Evolutionary conservation across 306 rosid genomes (phyloP), one percentile per base, ranked within the genome.

Genomic region (Vicia sativa): DNA sequence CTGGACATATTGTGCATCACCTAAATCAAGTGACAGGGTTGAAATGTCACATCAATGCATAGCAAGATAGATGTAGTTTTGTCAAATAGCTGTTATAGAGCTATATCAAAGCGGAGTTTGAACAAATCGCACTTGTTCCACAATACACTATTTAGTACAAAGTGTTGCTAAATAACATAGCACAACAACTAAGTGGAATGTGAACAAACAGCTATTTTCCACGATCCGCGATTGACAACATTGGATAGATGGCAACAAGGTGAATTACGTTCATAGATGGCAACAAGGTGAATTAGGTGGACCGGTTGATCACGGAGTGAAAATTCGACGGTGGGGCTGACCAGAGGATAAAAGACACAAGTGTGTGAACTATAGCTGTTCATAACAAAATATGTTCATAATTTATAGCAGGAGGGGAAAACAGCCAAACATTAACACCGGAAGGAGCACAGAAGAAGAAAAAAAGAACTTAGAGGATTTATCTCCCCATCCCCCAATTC

Each of bases 251-350:
- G 65, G 44, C 41, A 16, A 19, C 56, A 41, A 68, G 70, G 58
- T n/a, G n/a, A n/a, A n/a, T 68, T 39, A 37, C n/a, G n/a, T n/a
- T n/a, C n/a, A 9, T 50, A 50, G 25, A 61, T 29, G 65, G 44
- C 41, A 16, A 19, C 56, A 41, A 68, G 70, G 58, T n/a, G n/a
- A n/a, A n/a, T 68, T 39, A 37, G 58, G 50, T 60, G 12, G 34
- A 45, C 31, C 23, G 28, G 26, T 52, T 28, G 65, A 14, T 41
- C 48, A 21, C 11, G 45, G 62, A 35, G 11, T 38, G 46, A 38
- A 6, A 28, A 50, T 68, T 75, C 57, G 34, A 68, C 13, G 68
- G 58, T 52, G 21, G 29, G 53, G 45, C 52, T 34, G 45, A 66
- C 42, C 58, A 37, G 31, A 54, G 39, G 41, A 28, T 29, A 74